Conservation (phyloP, 78 protist genomes). For the Parvularia atlantis region DNA sequence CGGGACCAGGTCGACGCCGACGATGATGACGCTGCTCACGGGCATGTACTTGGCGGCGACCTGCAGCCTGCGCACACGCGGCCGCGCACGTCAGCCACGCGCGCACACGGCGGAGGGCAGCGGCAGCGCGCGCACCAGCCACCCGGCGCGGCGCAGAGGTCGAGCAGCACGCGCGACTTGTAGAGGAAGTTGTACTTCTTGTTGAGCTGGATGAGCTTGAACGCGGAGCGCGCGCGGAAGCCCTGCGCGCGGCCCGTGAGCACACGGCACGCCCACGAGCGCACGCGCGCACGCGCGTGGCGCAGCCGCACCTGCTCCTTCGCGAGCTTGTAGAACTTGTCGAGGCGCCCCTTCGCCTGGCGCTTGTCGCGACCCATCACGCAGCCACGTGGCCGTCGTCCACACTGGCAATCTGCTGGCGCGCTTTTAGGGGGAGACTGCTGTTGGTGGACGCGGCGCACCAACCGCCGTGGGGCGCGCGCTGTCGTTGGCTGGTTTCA, state of each 20-base stretch:
- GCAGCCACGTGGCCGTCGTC: too few species aligned
- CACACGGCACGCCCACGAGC: background rate
- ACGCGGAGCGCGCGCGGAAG: slow-evolving; percentile 96
- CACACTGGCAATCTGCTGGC: too few species aligned
- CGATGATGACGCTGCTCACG: slow-evolving; percentile 54
- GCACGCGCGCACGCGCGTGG: too few species aligned
- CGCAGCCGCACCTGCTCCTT: slow-evolving; percentile 72
- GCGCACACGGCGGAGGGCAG: background rate
- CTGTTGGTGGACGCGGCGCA: too few species aligned
- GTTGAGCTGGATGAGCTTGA: slow-evolving; percentile 92
- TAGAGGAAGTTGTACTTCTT: slow-evolving; percentile 83
- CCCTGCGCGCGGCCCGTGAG: slow-evolving; percentile 32
- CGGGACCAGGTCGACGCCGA: slow-evolving; percentile 95
- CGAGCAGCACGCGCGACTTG: slow-evolving; percentile 66
- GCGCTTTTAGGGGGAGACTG: too few species aligned
- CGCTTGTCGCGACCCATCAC: too few species aligned
- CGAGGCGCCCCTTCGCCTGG: too few species aligned
- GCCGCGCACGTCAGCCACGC: too few species aligned
- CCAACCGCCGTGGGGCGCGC: too few species aligned
- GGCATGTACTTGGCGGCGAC: slow-evolving; percentile 92
- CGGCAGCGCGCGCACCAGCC: slow-evolving; percentile 56
- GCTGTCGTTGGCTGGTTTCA: too few species aligned
- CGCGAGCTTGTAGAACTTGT: slow-evolving; percentile 89
- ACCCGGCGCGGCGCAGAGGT: slow-evolving; percentile 99
- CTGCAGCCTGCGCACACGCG: slow-evolving; percentile 61